Conservation (phyloP, 2,329 filamentous ascomycete genomes). For the Pseudopyrenochaeta lycopersici region DNA sequence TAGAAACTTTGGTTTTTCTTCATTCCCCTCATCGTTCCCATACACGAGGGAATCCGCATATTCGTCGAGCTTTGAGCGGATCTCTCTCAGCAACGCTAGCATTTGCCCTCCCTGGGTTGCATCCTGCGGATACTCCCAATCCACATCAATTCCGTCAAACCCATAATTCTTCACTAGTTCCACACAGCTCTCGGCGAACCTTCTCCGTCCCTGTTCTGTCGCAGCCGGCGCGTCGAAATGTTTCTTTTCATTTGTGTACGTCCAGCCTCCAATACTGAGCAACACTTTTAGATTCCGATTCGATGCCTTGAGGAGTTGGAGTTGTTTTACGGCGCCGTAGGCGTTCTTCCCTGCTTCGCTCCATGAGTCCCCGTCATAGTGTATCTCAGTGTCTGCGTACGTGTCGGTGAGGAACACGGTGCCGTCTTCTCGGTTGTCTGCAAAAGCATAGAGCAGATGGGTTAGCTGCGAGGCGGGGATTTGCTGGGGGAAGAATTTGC, state of each 20-base stretch:
- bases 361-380: conserved; percentile 68
- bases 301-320: conserved; percentile 77
- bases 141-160: conserved; percentile 64
- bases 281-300: conserved; percentile 81
- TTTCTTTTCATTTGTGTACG: conserved; percentile 65
- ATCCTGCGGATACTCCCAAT: conserved; percentile 58
- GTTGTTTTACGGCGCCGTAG: conserved; percentile 80
- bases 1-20: conserved; percentile 51
- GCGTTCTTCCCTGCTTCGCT: conserved; percentile 72
- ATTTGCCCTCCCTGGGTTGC: conserved; percentile 52
- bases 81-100: conserved; percentile 50
- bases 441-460: conserved; percentile 90
- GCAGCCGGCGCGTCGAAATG: conserved; percentile 78
- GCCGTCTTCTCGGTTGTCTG: conserved; percentile 82
- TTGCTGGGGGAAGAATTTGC: conserved; percentile 85
- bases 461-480: conserved; percentile 83
- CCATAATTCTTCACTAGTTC: conserved; percentile 81
- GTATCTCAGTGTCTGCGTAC: conserved; percentile 63
- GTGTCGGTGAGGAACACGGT: conserved; percentile 62
- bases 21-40: conserved; percentile 13
- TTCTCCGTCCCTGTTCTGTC: conserved; percentile 67
- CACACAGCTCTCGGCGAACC: conserved; percentile 76
- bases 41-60: conserved; percentile 49
- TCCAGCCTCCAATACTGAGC: conserved; percentile 85
- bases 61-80: conserved; percentile 49